Evolutionary conservation across 495 filamentous ascomycete species (phyloP).

Genomic region (Aspergillus hancockii): DNA sequence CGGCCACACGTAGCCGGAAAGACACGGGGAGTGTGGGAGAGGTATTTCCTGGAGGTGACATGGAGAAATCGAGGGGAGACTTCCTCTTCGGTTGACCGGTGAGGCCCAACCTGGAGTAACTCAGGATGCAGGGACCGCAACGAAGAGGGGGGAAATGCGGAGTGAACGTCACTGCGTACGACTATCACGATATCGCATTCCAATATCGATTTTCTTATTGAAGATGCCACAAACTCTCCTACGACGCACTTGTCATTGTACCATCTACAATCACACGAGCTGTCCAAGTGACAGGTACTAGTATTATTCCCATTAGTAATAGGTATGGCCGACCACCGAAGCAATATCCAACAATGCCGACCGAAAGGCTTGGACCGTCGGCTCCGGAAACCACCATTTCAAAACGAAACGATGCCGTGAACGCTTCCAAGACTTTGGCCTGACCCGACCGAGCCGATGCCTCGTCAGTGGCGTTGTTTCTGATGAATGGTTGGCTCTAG

Average conservation of each 20-base stretch:
- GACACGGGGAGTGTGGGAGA: constrained; percentile 9
- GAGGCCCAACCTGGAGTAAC: constrained; percentile 11
- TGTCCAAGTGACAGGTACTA: neutral
- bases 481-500: constrained; percentile 8
- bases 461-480: constrained; percentile 7
- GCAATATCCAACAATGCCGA: constrained; percentile 1
- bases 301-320: neutral
- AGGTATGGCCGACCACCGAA: neutral
- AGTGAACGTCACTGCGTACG: constrained; percentile 11
- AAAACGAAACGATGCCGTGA: neutral
- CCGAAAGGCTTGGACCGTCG: constrained; percentile 8
- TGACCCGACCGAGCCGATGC: constrained; percentile 17
- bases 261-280: neutral
- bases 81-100: constrained; percentile 26
- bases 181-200: constrained; percentile 2
- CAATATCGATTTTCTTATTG: neutral
- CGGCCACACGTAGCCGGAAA: constrained; percentile 10
- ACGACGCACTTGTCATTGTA: neutral
- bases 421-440: neutral
- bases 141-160: constrained; percentile 22
- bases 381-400: constrained; percentile 8
- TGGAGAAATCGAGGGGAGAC: constrained; percentile 24
- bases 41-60: constrained; percentile 9
- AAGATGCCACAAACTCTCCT: neutral
- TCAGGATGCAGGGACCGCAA: constrained; percentile 7